Evolutionary conservation across 768 basidiomycete genomes (phyloP), one percentile per base, ranked within the genome.

Genomic region (Boletus rubescentipes): DNA sequence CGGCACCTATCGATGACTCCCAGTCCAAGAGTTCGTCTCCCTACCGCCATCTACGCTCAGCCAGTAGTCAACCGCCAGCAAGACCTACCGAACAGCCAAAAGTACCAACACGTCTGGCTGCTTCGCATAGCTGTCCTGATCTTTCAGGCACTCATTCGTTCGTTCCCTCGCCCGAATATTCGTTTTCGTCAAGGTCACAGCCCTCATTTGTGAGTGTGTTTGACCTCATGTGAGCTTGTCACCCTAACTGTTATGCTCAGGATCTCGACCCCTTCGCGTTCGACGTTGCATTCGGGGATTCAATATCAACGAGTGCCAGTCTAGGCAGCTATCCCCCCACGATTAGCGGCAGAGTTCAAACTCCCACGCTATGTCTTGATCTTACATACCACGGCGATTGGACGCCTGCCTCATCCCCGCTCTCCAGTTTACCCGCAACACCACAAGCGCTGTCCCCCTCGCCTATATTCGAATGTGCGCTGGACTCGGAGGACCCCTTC

Each of bases 1-100:
- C 86, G 40, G 80, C 76, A 3, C 83, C 83, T 2, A 68, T 78
- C 21, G 74, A 76, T 10, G 76, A 78, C 44, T 67, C 70, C 5
- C 74, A 59, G 36, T 71, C 71, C 9, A 64, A 68, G 20, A 69
- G 57, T 35, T 61, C 67, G 4, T 48, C 70, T 7, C 54, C 58
- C 29, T 35, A 12, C 15, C 59, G 56, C 30, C 65, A 52, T 8
- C 11, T 48, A 35, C 72, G 70, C 40, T 57, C 69, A 10, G 40
- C 52, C 26, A 71, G 66, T 9, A 62, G 56, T 36, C 65, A 62
- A 12, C 69, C 68, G 3, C 49, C 55, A 9, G 31, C 55, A 15
- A 47, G 59, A 18, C 44, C 49, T 5, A 45, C 26, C 4, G 55
- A 52, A 11, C n/a, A 20, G 30, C 29, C 34, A 18, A 61, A 46